A percentile compares a stretch with the other conserved stretches of the same genome.
Conservation (phyloP, 495 filamentous ascomycete genomes). For the Barbatosphaeria neglecta region DNA sequence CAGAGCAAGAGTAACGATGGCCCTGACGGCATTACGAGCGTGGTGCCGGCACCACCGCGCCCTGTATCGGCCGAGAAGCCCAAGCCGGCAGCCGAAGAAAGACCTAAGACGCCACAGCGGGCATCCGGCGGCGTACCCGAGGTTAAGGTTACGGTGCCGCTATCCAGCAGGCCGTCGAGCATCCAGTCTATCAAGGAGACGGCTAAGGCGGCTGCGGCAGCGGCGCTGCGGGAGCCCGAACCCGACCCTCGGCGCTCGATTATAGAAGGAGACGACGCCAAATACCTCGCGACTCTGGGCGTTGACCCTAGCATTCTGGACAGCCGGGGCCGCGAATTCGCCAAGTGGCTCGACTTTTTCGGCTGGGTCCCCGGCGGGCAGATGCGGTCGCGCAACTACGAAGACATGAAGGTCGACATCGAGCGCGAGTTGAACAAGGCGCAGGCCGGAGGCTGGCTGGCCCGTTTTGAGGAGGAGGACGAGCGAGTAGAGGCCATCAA, state of each 20-base stretch:
- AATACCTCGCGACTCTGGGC: constrained; percentile 66
- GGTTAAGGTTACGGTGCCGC: constrained; percentile 36
- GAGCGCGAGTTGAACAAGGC: constrained; percentile 79
- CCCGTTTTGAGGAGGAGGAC: constrained; percentile 78
- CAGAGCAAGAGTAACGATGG: constrained; percentile 46
- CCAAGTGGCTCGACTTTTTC: constrained; percentile 72
- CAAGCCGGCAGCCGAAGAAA: constrained; percentile 9
- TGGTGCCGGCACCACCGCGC: constrained; percentile 63
- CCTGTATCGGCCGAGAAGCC: constrained; percentile 19
- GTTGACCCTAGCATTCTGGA: constrained; percentile 60
- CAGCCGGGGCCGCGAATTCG: constrained; percentile 52
- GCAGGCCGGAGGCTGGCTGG: constrained; percentile 87
- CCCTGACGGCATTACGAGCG: constrained; percentile 77
- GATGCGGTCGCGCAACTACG: constrained; percentile 58
- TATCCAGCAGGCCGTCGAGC: constrained; percentile 20
- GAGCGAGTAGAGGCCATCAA: constrained; percentile 76
- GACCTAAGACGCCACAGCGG: constrained; percentile 18
- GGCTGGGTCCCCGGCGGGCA: constrained; percentile 73
- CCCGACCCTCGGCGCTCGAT: constrained; percentile 42
- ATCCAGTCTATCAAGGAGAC: constrained; percentile 24
- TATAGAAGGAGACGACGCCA: constrained; percentile 60
- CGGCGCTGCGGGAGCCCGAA: constrained; percentile 11
- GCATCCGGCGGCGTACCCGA: constrained; percentile 31
- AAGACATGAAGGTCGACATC: constrained; percentile 71
- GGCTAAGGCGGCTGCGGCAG: constrained; percentile 21